Conservation (phyloP, 1,284 basidiomycete species). For the Sanguinoderma infundibulare region DNA sequence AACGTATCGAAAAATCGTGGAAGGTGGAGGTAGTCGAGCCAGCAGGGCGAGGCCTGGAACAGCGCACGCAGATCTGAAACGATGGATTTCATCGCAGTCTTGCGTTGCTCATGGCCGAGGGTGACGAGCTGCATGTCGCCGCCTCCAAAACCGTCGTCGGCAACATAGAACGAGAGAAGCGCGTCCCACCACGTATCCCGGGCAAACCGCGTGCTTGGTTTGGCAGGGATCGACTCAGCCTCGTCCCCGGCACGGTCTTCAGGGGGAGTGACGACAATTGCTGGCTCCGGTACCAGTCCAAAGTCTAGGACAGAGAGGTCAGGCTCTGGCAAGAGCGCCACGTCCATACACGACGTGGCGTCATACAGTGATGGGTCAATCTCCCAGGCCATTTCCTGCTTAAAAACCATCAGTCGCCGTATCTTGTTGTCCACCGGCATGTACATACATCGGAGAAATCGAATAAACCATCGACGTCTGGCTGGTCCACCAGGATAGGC, state of each 20-base stretch:
- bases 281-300: neutral
- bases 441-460: slow-evolving; percentile 9
- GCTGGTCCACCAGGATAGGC: neutral
- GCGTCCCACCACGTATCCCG: slow-evolving; percentile 82
- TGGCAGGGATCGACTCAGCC: slow-evolving; percentile 7
- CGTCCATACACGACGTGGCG: neutral
- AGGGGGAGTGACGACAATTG: slow-evolving; percentile 1
- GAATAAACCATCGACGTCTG: neutral
- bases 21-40: slow-evolving; percentile 73
- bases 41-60: slow-evolving; percentile 64
- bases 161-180: slow-evolving; percentile 61
- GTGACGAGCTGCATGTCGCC: slow-evolving; percentile 31
- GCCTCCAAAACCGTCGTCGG: slow-evolving; percentile 31
- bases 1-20: slow-evolving; percentile 66
- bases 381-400: slow-evolving; percentile 12
- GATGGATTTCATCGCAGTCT: slow-evolving; percentile 48
- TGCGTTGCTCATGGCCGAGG: slow-evolving; percentile 49
- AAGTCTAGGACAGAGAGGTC: neutral
- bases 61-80: slow-evolving; percentile 63
- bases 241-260: neutral
- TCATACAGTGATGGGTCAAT: slow-evolving; percentile 17
- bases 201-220: slow-evolving; percentile 65
- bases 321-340: neutral
- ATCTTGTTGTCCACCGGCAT: neutral
- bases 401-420: neutral